Conservation (phyloP, 2,329 filamentous ascomycete genomes). For the Gaeumannomyces sp. region DNA sequence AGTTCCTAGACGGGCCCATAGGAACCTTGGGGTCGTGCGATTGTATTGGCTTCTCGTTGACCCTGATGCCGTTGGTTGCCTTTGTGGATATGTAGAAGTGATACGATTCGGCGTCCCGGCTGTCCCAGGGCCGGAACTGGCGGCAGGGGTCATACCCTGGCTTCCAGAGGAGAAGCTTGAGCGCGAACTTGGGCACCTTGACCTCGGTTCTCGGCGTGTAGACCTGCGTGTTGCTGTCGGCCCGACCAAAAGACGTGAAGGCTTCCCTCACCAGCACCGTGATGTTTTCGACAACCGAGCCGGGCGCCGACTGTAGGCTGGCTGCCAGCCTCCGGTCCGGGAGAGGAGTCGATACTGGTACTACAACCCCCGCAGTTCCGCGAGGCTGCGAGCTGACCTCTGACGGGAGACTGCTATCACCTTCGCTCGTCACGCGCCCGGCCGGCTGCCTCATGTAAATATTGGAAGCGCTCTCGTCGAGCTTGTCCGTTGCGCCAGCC, state of each 20-base stretch:
- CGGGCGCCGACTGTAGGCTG: slow-evolving; percentile 56
- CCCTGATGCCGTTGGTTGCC: slow-evolving; percentile 64
- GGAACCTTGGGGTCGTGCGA: slow-evolving; percentile 50
- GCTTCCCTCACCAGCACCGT: slow-evolving; percentile 60
- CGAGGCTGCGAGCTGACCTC: neutral
- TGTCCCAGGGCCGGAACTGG: slow-evolving; percentile 48
- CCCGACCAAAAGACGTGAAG: slow-evolving; percentile 73
- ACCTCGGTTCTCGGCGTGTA: slow-evolving; percentile 58
- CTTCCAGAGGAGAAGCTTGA: slow-evolving; percentile 71
- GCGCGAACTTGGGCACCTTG: slow-evolving; percentile 73
- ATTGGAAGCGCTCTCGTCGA: neutral
- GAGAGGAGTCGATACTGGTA: slow-evolving; percentile 1
- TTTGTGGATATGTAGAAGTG: slow-evolving; percentile 74
- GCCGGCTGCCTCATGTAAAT: neutral
- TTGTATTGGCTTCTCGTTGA: slow-evolving; percentile 66
- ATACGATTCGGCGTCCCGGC: slow-evolving; percentile 46
- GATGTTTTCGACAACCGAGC: slow-evolving; percentile 59
- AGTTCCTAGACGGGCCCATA: slow-evolving; percentile 48
- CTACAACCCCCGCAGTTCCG: slow-evolving; percentile 4
- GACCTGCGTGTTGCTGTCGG: slow-evolving; percentile 58
- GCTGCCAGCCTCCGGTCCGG: slow-evolving; percentile 31
- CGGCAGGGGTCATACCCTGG: slow-evolving; percentile 57
- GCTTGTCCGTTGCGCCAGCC: neutral
- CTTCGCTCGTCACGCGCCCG: neutral
- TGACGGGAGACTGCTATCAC: neutral